Conservation (phyloP, 345 rosid genomes). For the Abelmoschus esculentus region DNA sequence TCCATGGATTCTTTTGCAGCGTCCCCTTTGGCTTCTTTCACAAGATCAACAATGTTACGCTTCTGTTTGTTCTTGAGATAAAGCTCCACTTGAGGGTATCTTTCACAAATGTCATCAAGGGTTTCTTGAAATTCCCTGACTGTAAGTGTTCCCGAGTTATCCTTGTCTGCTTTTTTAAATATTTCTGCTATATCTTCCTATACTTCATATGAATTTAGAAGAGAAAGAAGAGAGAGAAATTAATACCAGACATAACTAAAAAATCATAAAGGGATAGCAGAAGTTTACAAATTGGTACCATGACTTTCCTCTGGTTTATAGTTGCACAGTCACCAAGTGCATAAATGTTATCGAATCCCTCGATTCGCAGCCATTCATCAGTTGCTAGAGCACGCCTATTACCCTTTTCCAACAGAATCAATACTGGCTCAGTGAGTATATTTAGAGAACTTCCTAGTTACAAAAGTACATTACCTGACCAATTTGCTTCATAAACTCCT, state of each 20-base stretch:
- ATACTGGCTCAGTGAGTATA: neutral
- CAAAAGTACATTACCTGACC: constrained; percentile 59
- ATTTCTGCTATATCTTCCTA: constrained; percentile 80
- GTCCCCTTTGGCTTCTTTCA: constrained; percentile 56
- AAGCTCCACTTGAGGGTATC: constrained; percentile 92
- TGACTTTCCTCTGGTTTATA: constrained; percentile 60
- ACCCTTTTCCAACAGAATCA: constrained; percentile 29
- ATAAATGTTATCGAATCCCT: constrained; percentile 55
- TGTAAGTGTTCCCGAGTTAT: constrained; percentile 86
- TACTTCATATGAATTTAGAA: constrained; percentile 6
- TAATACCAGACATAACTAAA: neutral
- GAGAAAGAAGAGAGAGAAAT: constrained; percentile 3
- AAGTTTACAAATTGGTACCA: constrained; percentile 37
- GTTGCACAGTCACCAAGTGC: constrained; percentile 99
- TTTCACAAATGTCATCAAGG: constrained; percentile 63
- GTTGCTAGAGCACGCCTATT: constrained; percentile 92
- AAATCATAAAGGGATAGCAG: neutral
- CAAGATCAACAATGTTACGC: constrained; percentile 54
- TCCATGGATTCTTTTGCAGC: constrained; percentile 52
- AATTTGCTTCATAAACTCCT: constrained; percentile 85
- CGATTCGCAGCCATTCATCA: constrained; percentile 95
- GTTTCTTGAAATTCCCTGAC: constrained; percentile 75
- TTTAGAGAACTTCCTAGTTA: neutral
- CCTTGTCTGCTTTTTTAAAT: constrained; percentile 84
- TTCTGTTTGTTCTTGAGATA: constrained; percentile 71